Base-by-base conservation (phyloP, 225 moss, liverwort and hornwort genomes). In the Climacium dendroides region DNA sequence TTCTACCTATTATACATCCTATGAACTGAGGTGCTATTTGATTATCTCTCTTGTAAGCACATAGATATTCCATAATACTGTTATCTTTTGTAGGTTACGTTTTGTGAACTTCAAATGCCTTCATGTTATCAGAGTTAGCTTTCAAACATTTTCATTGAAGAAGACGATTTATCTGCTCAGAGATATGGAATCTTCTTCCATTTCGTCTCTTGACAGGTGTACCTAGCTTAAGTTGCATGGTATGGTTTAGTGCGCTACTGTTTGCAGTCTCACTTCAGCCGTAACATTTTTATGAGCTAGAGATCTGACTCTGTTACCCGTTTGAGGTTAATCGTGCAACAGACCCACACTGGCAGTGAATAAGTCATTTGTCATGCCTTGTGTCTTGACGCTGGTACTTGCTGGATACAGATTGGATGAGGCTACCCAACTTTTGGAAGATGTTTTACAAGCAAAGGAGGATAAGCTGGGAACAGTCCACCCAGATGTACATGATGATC, bases 391-490 rank as follows among this genome's bases (percentile, higher is more conserved):
- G 37, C 35, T 78, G 71, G 75, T 54, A 73, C 53, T 80, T 90
- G 79, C 19, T 91, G 63, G 63, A n/a, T 85, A 53, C 94, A 99
- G 98, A 87, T 93, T 96, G 85, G 92, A 95, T 32, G 98, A 99
- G 55, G 98, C 98, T 39, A 95, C 95, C 34, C 86, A 81, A 70
- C 92, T 99, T 82, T 83, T 99, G 85, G 96, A 97, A 82, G 91
- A 91, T 45, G 88, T 97, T 66, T 80, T 99, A 58, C 95, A 96
- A 89, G 91, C 94, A 54, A 97, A 99, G 87, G 98, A 96, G 90
- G 95, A 93, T 64, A 93, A 93, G 90, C 87, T 96, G 62, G 98
- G 98, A 79, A 95, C 95, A 75, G 95, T 96, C 74, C 98, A 99
- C 89, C 97, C 95, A 73, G 97, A 97, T 77, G 94, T 96, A 47